Evolutionary conservation across 2,329 filamentous ascomycete genomes (phyloP), one percentile per base, ranked within the genome.

Genomic region (Colletotrichum chrysophilum): DNA sequence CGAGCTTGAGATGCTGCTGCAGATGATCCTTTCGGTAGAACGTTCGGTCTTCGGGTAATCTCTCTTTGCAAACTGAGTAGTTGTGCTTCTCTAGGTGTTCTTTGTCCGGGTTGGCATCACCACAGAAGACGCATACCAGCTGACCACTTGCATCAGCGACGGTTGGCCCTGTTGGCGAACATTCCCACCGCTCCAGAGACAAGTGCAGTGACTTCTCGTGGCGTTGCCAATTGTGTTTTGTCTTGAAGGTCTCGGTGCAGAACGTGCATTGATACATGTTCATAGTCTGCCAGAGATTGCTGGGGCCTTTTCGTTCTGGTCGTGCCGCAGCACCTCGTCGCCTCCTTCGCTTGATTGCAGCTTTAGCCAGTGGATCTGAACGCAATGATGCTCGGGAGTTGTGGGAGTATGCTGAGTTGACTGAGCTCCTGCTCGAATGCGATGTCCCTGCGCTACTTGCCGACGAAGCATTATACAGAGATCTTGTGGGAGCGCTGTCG

Each of bases 131-230:
- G 36, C 86, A 88, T 4, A 69, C 65, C 55, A 83, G 83, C 86
- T 79, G 4, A 2, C 86, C 84, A 0, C 74, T 78, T 5, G 83
- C 81, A 34, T 85, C 84, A 0, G 70, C 28, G 2, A 85, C 85
- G 6, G 71, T 58, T 1, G 73, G 38, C 1, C 73, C 73, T 4
- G 24, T 67, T 2, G 73, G 73, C 1, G 83, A 82, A 61, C 84
- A 90, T 77, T 84, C 86, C 90, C 83, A 91, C 64, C 79, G 83
- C 80, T 84, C 86, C 0, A 88, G 88, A 2, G 73, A 75, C 67
- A 83, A 82, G 79, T 83, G 89, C 70, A 85, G 83, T 64, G 86
- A 85, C 62, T 86, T 86, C 71, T 91, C 89, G 76, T 91, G 89
- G 21, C 89, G 83, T 52, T 86, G 85, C 87, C 87, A 88, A 16